phyloP scores from a whole-genome alignment of 805 yeast species.

The Pichia paraexigua region DNA sequence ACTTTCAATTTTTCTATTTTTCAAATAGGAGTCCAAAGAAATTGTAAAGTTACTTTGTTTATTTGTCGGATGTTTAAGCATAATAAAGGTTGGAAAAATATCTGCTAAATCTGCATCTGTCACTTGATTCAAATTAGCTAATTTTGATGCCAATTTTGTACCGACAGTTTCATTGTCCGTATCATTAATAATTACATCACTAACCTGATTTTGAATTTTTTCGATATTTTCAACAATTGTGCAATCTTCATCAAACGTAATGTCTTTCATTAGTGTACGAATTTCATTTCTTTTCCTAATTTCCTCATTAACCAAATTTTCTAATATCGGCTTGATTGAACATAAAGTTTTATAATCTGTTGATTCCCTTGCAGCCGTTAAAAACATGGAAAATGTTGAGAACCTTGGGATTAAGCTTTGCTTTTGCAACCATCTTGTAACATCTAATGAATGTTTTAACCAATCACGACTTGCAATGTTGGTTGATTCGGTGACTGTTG shows the following conservation, averaged over 20 bases:
- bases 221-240: not conserved
- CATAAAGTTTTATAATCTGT: conserved; percentile 33
- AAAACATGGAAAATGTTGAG: conserved; percentile 40
- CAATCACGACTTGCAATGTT: conserved; percentile 51
- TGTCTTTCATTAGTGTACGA: conserved; percentile 17
- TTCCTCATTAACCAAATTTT: conserved; percentile 34
- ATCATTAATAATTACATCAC: not conserved
- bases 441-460: conserved; percentile 42
- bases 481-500: conserved; percentile 47
- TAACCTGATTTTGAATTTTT: not conserved
- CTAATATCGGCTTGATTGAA: conserved; percentile 29
- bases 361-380: conserved; percentile 37
- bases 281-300: conserved; percentile 33
- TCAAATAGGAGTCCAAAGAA: conserved; percentile 29
- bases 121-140: conserved; percentile 29
- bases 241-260: not conserved
- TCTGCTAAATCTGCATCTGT: conserved; percentile 47
- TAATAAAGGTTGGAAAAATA: conserved; percentile 47
- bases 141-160: conserved; percentile 9
- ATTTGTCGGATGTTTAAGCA: conserved; percentile 24
- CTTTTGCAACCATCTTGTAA: conserved; percentile 42
- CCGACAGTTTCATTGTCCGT: conserved; percentile 6
- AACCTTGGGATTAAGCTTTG: conserved; percentile 46
- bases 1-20: conserved; percentile 9
- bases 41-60: conserved; percentile 24